Evolutionary conservation across 129 eudicot genomes (phyloP).

Genomic region (Flaveria trinervia): DNA sequence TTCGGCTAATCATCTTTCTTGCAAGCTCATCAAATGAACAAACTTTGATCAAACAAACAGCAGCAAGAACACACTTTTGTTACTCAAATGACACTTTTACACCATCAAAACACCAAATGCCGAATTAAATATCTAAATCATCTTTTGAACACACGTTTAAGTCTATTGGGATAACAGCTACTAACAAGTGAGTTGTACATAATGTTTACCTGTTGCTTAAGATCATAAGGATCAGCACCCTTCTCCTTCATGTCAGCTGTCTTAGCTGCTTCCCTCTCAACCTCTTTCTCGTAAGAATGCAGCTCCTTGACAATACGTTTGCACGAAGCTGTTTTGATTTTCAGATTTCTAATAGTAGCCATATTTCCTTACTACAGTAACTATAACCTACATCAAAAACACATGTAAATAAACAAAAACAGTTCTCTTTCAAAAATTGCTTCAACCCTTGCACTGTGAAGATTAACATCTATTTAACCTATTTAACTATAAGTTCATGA

Average conservation of each 20-base stretch:
- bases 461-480: background rate
- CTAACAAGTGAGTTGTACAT: background rate
- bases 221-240: slow-evolving; percentile 92
- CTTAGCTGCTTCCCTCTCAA: slow-evolving; percentile 89
- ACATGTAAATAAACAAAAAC: background rate
- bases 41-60: background rate
- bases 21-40: background rate
- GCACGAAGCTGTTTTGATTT: slow-evolving; percentile 91
- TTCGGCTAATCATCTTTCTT: slow-evolving; percentile 24
- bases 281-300: slow-evolving; percentile 86
- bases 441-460: background rate
- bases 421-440: background rate
- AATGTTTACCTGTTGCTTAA: slow-evolving; percentile 80
- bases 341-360: slow-evolving; percentile 86
- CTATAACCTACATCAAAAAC: background rate
- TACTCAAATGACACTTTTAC: slow-evolving; percentile 8
- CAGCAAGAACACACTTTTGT: background rate
- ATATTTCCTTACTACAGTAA: slow-evolving; percentile 23
- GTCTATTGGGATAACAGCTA: too few species aligned
- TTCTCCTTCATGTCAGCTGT: slow-evolving; percentile 92
- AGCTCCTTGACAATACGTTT: slow-evolving; percentile 90
- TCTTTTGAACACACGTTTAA: background rate
- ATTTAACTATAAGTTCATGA: background rate
- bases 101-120: slow-evolving; percentile 8
- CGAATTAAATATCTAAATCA: background rate